Base-by-base conservation (phyloP, 805 yeast genomes). In the Priceomyces carsonii region DNA sequence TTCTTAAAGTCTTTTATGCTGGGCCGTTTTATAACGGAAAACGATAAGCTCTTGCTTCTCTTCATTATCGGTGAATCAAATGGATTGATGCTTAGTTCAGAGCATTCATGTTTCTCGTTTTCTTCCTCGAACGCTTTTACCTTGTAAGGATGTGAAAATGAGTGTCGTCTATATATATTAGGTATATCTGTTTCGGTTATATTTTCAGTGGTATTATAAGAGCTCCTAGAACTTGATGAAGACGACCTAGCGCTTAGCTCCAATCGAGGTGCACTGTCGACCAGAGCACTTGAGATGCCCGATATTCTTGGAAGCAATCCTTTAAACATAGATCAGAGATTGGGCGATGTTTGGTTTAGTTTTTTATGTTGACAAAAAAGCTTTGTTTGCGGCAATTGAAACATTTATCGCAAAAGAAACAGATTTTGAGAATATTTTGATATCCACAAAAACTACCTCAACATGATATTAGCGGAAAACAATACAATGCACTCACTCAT, bases 31-130 rank as follows among this genome's bases (percentile, higher is more conserved):
- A 31, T 35, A 8, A 42, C 26, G 12, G 34, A 29, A 22, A 43
- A 39, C 17, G 53, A 37, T n/a, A 40, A 19, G 27, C 47, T 51
- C 23, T 42, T 50, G 16, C 49, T 43, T 33, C 47, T 32, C 20
- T 38, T 40, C n/a, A 51, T 39, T 27, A 28, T 36, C 23, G 18
- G 33, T 30, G 18, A 33, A 5, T 51, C 57, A 33, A 48, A 51
- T 0, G 57, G 55, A 32, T 51, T 54, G 6, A 50, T 48, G 34
- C 55, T 51, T 5, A 33, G 13, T 6, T 50, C 56, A 8, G 48
- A 42, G 23, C 20, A 21, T n/a, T 35, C 43, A 13, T 37, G 16
- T 7, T 25, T 42, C 9, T 42, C 32, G 22, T 33, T 33, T 27
- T 38, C 41, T 10, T 36, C 38, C 23, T 35, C 43, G 18, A 35